Conservation (phyloP, 805 yeast species). For the Candida nitratophila region DNA sequence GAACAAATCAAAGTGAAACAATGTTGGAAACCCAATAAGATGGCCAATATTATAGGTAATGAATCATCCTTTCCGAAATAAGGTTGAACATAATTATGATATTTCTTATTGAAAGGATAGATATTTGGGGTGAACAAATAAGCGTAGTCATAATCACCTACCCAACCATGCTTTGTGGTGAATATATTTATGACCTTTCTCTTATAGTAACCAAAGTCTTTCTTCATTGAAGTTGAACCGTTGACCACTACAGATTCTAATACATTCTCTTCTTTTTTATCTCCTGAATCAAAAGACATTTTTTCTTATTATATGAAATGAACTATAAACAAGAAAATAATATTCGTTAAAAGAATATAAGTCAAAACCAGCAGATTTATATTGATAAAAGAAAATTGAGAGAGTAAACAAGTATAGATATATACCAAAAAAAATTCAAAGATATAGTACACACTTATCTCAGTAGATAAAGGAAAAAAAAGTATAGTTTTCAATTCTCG, state of each 20-base stretch:
- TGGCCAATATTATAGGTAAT: slow-evolving; percentile 63
- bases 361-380: too few relatives aligned
- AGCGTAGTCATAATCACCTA: slow-evolving; percentile 75
- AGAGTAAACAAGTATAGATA: too few relatives aligned
- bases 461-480: too few relatives aligned
- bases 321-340: too few relatives aligned
- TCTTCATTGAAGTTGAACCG: not conserved
- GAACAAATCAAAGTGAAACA: slow-evolving; percentile 79
- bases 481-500: too few relatives aligned
- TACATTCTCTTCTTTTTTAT: not conserved
- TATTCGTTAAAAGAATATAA: too few relatives aligned
- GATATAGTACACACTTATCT: too few relatives aligned
- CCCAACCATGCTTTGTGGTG: slow-evolving; percentile 62
- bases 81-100: slow-evolving; percentile 48
- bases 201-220: not conserved
- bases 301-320: too few relatives aligned
- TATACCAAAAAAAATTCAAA: too few relatives aligned
- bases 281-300: not conserved
- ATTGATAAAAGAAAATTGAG: too few relatives aligned
- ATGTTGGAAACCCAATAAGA: slow-evolving; percentile 72
- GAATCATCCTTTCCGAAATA: slow-evolving; percentile 66
- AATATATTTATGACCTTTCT: slow-evolving; percentile 25
- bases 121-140: slow-evolving; percentile 66
- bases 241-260: not conserved
- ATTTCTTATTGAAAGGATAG: slow-evolving; percentile 44